Percentiles rank a stretch among this genome's conserved stretches.
These are phyloP conservation scores for Spathaspora sp. DNA, from an alignment of 805 yeast genomes.

Conservation along the genomic window DNA sequence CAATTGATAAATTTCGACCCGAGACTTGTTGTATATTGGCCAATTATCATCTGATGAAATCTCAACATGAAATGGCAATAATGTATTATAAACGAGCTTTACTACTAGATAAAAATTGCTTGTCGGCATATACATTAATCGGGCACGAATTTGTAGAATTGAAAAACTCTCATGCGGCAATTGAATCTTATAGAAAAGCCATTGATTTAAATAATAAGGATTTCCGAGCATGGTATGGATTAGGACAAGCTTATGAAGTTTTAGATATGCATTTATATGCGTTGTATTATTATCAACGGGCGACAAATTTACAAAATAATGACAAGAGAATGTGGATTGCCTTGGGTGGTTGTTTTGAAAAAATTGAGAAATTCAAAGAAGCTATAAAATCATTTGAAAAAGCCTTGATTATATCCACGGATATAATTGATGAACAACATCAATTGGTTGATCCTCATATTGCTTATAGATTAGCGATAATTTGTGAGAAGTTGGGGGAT, in stretches of 20 bases:
- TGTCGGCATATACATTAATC: slow-evolving; percentile 96
- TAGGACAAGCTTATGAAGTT: slow-evolving; percentile 97
- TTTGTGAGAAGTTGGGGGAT: slow-evolving; percentile 58
- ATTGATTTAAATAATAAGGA: slow-evolving; percentile 86
- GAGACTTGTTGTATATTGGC: slow-evolving; percentile 95
- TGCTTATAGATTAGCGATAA: slow-evolving; percentile 62
- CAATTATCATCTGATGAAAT: slow-evolving; percentile 84
- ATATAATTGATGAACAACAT: background rate
- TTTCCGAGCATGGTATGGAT: slow-evolving; percentile 96
- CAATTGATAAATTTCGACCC: slow-evolving; percentile 81
- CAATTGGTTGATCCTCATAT: slow-evolving; percentile 39
- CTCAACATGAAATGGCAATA: slow-evolving; percentile 93
- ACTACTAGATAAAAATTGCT: slow-evolving; percentile 70
- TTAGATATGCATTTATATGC: slow-evolving; percentile 93
- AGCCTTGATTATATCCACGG: slow-evolving; percentile 48
- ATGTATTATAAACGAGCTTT: slow-evolving; percentile 89
- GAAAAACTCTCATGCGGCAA: slow-evolving; percentile 95
- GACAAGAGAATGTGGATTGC: slow-evolving; percentile 98
- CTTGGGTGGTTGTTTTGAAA: slow-evolving; percentile 83
- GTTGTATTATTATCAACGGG: slow-evolving; percentile 85
- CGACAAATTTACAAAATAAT: slow-evolving; percentile 80
- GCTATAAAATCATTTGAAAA: slow-evolving; percentile 79
- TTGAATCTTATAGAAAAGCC: slow-evolving; percentile 90
- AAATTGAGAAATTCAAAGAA: slow-evolving; percentile 64
- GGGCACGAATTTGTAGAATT: slow-evolving; percentile 98